Conservation (phyloP, 2,329 filamentous ascomycete genomes). For the Fusarium euwallaceae region DNA sequence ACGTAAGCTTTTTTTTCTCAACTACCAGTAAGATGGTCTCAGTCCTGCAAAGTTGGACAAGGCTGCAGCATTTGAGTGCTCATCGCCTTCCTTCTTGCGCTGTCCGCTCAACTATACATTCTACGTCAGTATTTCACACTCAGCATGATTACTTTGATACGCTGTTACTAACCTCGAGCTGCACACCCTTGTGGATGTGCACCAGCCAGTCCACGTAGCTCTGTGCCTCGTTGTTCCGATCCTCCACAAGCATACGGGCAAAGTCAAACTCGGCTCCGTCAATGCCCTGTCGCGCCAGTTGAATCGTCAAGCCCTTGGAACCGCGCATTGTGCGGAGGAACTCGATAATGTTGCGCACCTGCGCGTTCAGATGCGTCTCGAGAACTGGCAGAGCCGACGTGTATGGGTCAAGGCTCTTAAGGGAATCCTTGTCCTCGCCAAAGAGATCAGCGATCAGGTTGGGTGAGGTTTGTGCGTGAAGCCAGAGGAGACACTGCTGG, state of each 20-base stretch:
- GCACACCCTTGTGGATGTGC: conserved; percentile 91
- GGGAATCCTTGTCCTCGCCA: conserved; percentile 75
- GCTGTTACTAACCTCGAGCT: conserved; percentile 77
- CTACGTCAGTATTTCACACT: conserved; percentile 21
- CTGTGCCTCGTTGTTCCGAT: conserved; percentile 96
- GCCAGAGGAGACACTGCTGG: conserved; percentile 90
- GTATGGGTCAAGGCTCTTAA: conserved; percentile 86
- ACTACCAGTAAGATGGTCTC: conserved; percentile 71
- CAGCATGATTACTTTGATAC: neutral
- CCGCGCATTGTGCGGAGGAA: conserved; percentile 85
- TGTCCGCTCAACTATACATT: conserved; percentile 73
- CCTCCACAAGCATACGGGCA: conserved; percentile 89
- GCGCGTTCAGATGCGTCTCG: conserved; percentile 92
- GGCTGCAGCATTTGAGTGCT: conserved; percentile 55
- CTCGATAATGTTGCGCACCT: conserved; percentile 93
- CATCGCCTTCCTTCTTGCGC: conserved; percentile 75
- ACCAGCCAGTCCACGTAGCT: conserved; percentile 99
- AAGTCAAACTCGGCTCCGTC: conserved; percentile 98
- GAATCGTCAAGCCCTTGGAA: conserved; percentile 88
- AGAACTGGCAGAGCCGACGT: conserved; percentile 84
- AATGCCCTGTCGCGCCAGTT: conserved; percentile 90
- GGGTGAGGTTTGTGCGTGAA: conserved; percentile 91
- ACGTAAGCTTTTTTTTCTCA: conserved; percentile 18
- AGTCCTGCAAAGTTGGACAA: conserved; percentile 70
- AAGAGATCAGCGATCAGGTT: conserved; percentile 93